Base-by-base conservation (phyloP, 2,329 filamentous ascomycete species). In the Monilinia polystroma region DNA sequence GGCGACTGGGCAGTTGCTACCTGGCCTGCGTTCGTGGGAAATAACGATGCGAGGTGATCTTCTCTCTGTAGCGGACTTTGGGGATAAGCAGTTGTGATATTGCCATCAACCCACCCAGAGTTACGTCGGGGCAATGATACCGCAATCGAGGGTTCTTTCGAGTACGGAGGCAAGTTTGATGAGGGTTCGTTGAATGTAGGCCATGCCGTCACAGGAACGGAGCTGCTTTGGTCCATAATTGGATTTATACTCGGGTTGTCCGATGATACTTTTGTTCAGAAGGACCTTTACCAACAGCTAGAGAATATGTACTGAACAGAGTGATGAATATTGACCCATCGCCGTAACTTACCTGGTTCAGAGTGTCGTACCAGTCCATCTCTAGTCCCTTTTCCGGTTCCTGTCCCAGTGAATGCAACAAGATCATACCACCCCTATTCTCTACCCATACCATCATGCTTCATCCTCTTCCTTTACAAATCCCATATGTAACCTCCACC, bases 401-500 rank as follows among this genome's bases (percentile, higher is more conserved):
- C 14, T 10, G 26, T 11, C 7, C 49, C 23, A 63, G 59, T 63
- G 59, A 63, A 63, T 63, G n/a, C 6, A 29, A 43, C 23, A 29
- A 8, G 54, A 54, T 29, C 59, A 54, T n/a, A 32, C 49, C n/a
- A 54, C 32, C 8, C 12, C 6, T 14, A 20, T n/a, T 26, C 5
- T 23, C 41, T 35, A 7, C 38, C 14, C 49, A 14, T 3, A 3
- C 8, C 41, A 16, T 63, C 16, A 55, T 7, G 11, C 23, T 16
- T 49, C 52, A 23, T 43, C 8, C 29, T 35, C 52, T 4, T 7
- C 62, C 26, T 57, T 64, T 23, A 45, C 20, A 68, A 69, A 74
- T 14, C 73, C 72, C 74, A 75, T 75, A 35, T 68, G 64, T 1
- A 73, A 55, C 54, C 73, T 72, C 74, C 74, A 75, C 72, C 73